A percentile compares a stretch with the other conserved stretches of the same genome.
These are phyloP conservation scores for Xylaria castorea DNA, from an alignment of 495 filamentous ascomycete species.

Conservation along the genomic window DNA sequence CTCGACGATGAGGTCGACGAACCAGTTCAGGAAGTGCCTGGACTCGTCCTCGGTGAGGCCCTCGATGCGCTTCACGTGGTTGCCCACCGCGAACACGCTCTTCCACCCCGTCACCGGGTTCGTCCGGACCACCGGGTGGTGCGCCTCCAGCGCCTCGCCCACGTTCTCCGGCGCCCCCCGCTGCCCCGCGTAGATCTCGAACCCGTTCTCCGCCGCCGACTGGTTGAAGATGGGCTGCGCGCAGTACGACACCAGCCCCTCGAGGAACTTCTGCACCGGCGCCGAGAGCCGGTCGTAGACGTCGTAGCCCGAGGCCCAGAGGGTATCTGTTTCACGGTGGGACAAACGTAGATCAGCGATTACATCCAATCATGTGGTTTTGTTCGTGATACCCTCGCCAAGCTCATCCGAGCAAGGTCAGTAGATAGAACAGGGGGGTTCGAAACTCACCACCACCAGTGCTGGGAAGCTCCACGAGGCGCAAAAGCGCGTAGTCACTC, in stretches of 20 bases:
- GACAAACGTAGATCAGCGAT: not conserved
- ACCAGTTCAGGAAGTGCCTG: slow-evolving; percentile 65
- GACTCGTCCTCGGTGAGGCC: slow-evolving; percentile 71
- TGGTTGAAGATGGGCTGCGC: slow-evolving; percentile 66
- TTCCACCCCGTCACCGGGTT: slow-evolving; percentile 87
- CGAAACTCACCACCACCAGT: slow-evolving; percentile 69
- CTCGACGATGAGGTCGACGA: slow-evolving; percentile 68
- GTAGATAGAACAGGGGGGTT: not conserved
- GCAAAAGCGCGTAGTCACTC: slow-evolving; percentile 69
- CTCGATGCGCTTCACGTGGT: slow-evolving; percentile 69
- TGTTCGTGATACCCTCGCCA: slow-evolving; percentile 4
- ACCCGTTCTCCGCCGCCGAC: slow-evolving; percentile 60
- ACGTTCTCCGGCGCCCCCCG: slow-evolving; percentile 74
- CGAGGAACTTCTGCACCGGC: slow-evolving; percentile 70
- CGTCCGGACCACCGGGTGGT: slow-evolving; percentile 78
- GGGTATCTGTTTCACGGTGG: slow-evolving; percentile 57
- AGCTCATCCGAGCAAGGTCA: slow-evolving; percentile 28
- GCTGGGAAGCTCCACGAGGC: slow-evolving; percentile 66
- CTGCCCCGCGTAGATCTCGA: slow-evolving; percentile 59
- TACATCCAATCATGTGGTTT: not conserved
- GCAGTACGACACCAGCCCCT: slow-evolving; percentile 71
- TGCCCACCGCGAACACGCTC: slow-evolving; percentile 68
- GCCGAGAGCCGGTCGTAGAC: slow-evolving; percentile 77
- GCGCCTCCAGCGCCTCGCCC: slow-evolving; percentile 65
- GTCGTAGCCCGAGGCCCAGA: slow-evolving; percentile 81